Conservation (phyloP, 2,329 filamentous ascomycete genomes). For the Aspergillus sclerotialis region DNA sequence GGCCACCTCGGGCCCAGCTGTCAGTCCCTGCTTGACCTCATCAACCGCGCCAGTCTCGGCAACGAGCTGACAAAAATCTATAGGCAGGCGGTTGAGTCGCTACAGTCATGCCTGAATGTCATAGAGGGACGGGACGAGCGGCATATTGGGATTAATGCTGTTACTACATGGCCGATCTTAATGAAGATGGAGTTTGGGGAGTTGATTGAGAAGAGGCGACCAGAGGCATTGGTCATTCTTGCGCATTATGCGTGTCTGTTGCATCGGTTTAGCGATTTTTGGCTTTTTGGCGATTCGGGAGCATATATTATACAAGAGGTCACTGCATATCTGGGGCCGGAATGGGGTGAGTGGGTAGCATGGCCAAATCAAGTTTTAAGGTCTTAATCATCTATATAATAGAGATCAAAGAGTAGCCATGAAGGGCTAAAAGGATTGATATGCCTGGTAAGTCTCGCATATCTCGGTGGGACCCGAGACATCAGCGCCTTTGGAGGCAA, state of each 20-base stretch:
- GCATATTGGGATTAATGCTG: too few relatives aligned
- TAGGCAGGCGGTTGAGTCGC: conserved; percentile 4
- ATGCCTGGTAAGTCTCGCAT: too few relatives aligned
- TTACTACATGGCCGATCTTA: neutral
- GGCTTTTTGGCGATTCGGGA: conserved; percentile 27
- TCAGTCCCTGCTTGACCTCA: conserved; percentile 4
- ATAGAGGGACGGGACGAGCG: too few relatives aligned
- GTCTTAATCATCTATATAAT: too few relatives aligned
- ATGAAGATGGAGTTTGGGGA: neutral
- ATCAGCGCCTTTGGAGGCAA: too few relatives aligned
- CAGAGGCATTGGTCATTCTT: conserved; percentile 32
- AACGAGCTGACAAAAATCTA: conserved; percentile 3
- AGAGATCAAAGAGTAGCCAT: too few relatives aligned
- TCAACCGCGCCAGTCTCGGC: conserved; percentile 5
- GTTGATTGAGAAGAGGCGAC: conserved; percentile 9
- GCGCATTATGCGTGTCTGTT: conserved; percentile 33
- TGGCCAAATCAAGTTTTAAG: conserved; percentile 16
- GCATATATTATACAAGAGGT: conserved; percentile 19
- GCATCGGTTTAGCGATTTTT: conserved; percentile 25
- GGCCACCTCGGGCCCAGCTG: conserved; percentile 4
- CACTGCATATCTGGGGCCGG: conserved; percentile 14
- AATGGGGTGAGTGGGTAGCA: conserved; percentile 21
- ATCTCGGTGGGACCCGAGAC: too few relatives aligned
- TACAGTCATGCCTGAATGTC: too few relatives aligned
- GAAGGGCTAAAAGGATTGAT: too few relatives aligned